These are phyloP conservation scores for Leccinum aurantiacum DNA, from an alignment of 768 basidiomycete genomes.

Conservation along the genomic window DNA sequence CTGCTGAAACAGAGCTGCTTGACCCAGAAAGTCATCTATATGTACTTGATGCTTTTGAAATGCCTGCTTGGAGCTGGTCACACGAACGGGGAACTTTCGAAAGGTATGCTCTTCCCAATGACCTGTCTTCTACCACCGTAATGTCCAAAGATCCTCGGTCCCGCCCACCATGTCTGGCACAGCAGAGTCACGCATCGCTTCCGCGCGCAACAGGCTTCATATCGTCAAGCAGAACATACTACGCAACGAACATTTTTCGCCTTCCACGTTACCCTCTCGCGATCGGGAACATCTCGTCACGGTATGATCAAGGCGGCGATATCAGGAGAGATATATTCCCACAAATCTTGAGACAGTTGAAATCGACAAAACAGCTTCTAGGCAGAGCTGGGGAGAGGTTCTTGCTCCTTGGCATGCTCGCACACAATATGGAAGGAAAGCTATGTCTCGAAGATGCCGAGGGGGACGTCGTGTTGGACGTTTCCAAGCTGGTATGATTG, in stretches of 20 bases:
- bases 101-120: slow-evolving; percentile 49
- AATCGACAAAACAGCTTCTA: slow-evolving; percentile 93
- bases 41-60: slow-evolving; percentile 89
- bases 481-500: slow-evolving; percentile 69
- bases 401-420: slow-evolving; percentile 89
- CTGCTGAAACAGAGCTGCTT: slow-evolving; percentile 58
- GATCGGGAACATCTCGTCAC: slow-evolving; percentile 89
- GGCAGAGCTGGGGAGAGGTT: slow-evolving; percentile 90
- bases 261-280: slow-evolving; percentile 87
- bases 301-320: slow-evolving; percentile 42
- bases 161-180: slow-evolving; percentile 76
- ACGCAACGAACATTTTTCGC: slow-evolving; percentile 96
- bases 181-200: slow-evolving; percentile 75
- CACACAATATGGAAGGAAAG: slow-evolving; percentile 86
- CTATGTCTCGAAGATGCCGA: slow-evolving; percentile 93
- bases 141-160: slow-evolving; percentile 39
- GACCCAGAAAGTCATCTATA: slow-evolving; percentile 82
- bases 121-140: slow-evolving; percentile 6
- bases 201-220: slow-evolving; percentile 81
- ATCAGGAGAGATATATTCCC: slow-evolving; percentile 17
- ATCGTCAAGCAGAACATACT: slow-evolving; percentile 92
- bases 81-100: slow-evolving; percentile 84
- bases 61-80: slow-evolving; percentile 95
- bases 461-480: slow-evolving; percentile 84
- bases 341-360: slow-evolving; percentile 54